Evolutionary conservation across 1,284 basidiomycete species (phyloP).

Genomic region (Megacollybia platyphylla): DNA sequence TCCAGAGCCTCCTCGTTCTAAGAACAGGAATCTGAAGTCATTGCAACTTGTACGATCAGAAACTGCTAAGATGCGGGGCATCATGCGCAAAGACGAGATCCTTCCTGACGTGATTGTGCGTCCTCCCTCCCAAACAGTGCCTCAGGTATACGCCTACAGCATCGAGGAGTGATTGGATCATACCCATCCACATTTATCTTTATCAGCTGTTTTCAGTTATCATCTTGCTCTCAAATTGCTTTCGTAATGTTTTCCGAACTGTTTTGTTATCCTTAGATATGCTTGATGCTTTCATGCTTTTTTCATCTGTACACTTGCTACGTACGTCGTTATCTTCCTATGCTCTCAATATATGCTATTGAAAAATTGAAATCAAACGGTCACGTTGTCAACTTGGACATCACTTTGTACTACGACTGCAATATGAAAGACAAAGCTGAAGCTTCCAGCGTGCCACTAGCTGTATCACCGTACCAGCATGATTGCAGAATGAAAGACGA

Average conservation of each 20-base stretch:
- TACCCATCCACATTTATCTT: constrained; percentile 10
- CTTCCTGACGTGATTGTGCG: constrained; percentile 32
- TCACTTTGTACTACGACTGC: no score
- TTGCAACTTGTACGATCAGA: constrained; percentile 46
- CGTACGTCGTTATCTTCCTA: background rate
- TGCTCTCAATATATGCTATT: constrained; percentile 1
- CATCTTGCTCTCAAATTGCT: constrained; percentile 8
- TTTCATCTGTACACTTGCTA: background rate
- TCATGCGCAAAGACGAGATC: constrained; percentile 25
- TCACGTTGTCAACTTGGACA: no score
- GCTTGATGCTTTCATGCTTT: background rate
- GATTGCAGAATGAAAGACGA: no score
- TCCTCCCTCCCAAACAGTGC: constrained; percentile 26
- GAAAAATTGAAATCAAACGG: background rate
- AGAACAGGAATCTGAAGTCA: constrained; percentile 28
- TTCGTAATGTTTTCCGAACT: background rate
- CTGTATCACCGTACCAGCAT: no score
- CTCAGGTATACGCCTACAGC: constrained; percentile 19
- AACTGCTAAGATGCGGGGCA: constrained; percentile 43
- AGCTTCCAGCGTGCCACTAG: no score
- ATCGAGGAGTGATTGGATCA: constrained; percentile 21
- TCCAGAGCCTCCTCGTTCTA: constrained; percentile 15
- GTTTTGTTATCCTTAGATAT: background rate
- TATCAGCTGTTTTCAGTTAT: constrained; percentile 4
- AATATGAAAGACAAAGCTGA: no score